phyloP scores from a whole-genome alignment of 495 filamentous ascomycete species.

The Tuber magnatum region DNA sequence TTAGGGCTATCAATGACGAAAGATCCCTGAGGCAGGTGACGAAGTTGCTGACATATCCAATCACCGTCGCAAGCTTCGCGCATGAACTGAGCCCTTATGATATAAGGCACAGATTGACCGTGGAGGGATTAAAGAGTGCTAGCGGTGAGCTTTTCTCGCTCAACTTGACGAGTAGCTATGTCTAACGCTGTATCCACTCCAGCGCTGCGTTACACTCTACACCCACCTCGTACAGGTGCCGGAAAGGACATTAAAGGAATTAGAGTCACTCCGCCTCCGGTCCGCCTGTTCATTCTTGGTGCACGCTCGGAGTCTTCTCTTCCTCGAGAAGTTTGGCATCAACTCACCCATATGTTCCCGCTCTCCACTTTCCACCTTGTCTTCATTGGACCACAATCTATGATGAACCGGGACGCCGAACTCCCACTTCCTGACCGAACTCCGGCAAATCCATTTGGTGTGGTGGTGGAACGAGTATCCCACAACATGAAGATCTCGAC shows the following conservation, averaged over 20 bases:
- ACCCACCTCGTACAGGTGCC: slow-evolving; percentile 73
- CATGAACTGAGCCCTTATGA: slow-evolving; percentile 91
- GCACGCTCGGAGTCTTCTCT: slow-evolving; percentile 94
- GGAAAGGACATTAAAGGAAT: slow-evolving; percentile 69
- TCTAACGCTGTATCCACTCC: background rate
- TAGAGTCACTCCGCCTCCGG: slow-evolving; percentile 71
- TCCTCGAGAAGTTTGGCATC: slow-evolving; percentile 86
- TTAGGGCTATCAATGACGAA: slow-evolving; percentile 79
- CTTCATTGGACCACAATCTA: slow-evolving; percentile 93
- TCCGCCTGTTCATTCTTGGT: slow-evolving; percentile 88
- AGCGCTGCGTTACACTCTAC: slow-evolving; percentile 89
- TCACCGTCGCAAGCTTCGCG: slow-evolving; percentile 81
- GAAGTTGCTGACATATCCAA: slow-evolving; percentile 81
- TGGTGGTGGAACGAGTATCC: slow-evolving; percentile 76
- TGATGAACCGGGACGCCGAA: slow-evolving; percentile 81
- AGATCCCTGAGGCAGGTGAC: slow-evolving; percentile 85
- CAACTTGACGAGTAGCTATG: background rate
- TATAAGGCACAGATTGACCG: slow-evolving; percentile 65
- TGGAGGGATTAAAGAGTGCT: slow-evolving; percentile 84
- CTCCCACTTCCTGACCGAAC: slow-evolving; percentile 83
- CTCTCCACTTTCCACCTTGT: slow-evolving; percentile 70
- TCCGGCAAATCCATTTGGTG: slow-evolving; percentile 80
- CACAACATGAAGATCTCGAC: slow-evolving; percentile 89
- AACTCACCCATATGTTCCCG: slow-evolving; percentile 85
- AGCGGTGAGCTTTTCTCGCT: slow-evolving; percentile 56